Conservation (phyloP, 202 grass and related monocot genomes). For the Zoysia matrella region DNA sequence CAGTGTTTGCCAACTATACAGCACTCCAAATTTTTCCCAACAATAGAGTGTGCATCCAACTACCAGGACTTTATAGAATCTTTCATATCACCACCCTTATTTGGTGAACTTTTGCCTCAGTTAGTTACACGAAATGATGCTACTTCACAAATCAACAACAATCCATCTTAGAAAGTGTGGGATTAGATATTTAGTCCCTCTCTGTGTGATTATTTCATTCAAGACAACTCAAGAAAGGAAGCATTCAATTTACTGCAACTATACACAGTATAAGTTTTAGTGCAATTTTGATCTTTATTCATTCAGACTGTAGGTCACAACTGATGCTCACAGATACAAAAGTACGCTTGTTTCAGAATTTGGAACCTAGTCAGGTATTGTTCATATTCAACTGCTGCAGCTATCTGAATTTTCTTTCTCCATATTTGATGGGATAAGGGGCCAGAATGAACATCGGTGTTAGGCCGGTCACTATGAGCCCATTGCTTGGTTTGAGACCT, state of each 20-base stretch:
- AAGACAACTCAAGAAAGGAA: constrained; percentile 30
- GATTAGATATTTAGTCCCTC: constrained; percentile 40
- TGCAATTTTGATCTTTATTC: constrained; percentile 39
- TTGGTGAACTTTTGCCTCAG: constrained; percentile 31
- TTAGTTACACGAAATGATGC: no score
- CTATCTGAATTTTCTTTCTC: constrained; percentile 1
- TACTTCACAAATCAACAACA: constrained; percentile 37
- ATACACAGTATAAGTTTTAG: constrained; percentile 22
- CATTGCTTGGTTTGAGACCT: constrained; percentile 24
- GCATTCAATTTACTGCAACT: neutral
- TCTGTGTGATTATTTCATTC: constrained; percentile 23
- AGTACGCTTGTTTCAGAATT: constrained; percentile 28
- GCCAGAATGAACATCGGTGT: no score
- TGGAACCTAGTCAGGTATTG: constrained; percentile 19
- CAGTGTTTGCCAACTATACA: constrained; percentile 32
- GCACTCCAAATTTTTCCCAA: constrained; percentile 28
- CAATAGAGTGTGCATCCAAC: constrained; percentile 10
- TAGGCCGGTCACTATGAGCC: neutral
- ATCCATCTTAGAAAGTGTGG: constrained; percentile 4
- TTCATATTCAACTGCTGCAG: no score
- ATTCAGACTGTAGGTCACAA: constrained; percentile 28
- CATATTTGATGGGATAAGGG: constrained; percentile 31
- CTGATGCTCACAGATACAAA: constrained; percentile 23
- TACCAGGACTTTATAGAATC: constrained; percentile 28
- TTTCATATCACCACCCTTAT: constrained; percentile 28